Percentiles rank a stretch among this genome's conserved stretches.
phyloP scores from a whole-genome alignment of 768 basidiomycete species.

The Boletus subcaerulescens region DNA sequence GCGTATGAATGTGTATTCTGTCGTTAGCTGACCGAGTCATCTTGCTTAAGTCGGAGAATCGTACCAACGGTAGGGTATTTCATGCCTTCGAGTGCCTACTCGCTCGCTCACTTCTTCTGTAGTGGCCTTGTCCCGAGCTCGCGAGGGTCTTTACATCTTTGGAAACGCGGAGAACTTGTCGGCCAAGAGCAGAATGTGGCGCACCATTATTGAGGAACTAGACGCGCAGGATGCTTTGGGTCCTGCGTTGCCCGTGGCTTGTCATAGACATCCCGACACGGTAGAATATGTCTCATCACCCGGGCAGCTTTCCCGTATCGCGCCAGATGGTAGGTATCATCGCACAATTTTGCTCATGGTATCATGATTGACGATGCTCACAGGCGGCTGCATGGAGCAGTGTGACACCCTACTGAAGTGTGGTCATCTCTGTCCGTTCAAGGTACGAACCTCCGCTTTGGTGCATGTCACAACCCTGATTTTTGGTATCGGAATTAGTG shows the following conservation, averaged over 20 bases:
- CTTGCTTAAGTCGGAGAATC: constrained; percentile 46
- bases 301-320: constrained; percentile 45
- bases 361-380: not conserved
- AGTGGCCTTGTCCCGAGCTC: constrained; percentile 74
- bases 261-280: constrained; percentile 50
- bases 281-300: constrained; percentile 45
- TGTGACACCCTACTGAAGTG: constrained; percentile 54
- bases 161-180: constrained; percentile 61
- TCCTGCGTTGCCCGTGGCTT: constrained; percentile 52
- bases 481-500: constrained; percentile 41
- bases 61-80: constrained; percentile 47
- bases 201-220: constrained; percentile 53
- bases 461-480: not conserved
- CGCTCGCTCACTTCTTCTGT: not conserved
- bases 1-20: not conserved
- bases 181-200: constrained; percentile 56
- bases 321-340: constrained; percentile 51
- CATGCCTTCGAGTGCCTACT: too few species aligned
- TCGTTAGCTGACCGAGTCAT: not conserved
- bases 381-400: constrained; percentile 61
- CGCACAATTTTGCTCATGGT: not conserved
- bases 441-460: constrained; percentile 34
- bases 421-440: constrained; percentile 63
- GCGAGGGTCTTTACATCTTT: constrained; percentile 69
- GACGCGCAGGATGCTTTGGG: constrained; percentile 47